Conservation (phyloP, 1,284 basidiomycete genomes). For the Apiotrichum domesticum region DNA sequence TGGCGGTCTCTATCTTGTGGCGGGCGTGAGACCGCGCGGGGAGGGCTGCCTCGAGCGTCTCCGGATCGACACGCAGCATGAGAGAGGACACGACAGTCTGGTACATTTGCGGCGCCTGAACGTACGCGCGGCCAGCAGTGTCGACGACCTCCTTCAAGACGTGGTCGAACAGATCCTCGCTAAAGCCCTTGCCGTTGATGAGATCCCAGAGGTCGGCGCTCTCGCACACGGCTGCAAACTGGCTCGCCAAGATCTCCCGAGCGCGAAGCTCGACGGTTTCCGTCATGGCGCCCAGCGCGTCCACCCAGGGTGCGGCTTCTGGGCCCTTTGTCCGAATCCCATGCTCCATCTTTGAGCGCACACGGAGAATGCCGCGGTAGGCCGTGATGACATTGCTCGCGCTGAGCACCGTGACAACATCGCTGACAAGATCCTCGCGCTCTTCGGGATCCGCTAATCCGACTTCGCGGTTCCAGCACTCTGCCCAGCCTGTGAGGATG, state of each 20-base stretch:
- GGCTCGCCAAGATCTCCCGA: conserved; percentile 57
- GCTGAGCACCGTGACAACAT: conserved; percentile 61
- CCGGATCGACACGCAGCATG: conserved; percentile 61
- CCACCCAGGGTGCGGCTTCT: conserved; percentile 61
- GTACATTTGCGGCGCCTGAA: conserved; percentile 62
- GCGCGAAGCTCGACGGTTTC: conserved; percentile 55
- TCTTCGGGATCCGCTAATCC: conserved; percentile 61
- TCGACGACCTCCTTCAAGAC: conserved; percentile 59
- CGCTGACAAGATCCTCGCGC: conserved; percentile 62
- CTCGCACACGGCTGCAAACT: conserved; percentile 59
- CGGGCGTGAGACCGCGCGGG: conserved; percentile 60
- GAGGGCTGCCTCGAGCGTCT: conserved; percentile 57
- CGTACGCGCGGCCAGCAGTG: conserved; percentile 50
- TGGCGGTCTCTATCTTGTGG: conserved; percentile 62
- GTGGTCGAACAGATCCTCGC: conserved; percentile 64
- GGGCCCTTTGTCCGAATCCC: conserved; percentile 28
- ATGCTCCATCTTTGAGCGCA: conserved; percentile 30
- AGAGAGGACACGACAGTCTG: conserved; percentile 68
- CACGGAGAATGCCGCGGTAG: conserved; percentile 29
- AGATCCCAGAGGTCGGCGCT: conserved; percentile 64
- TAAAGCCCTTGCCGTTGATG: conserved; percentile 62
- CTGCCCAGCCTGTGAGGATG: conserved; percentile 71
- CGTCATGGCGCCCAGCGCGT: conserved; percentile 60
- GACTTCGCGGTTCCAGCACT: conserved; percentile 81
- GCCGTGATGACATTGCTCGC: conserved; percentile 61